Percentiles rank a stretch among this genome's conserved stretches.
These are phyloP conservation scores for Ophiostoma triangulosporum DNA, from an alignment of 2,329 filamentous ascomycete genomes.

Conservation along the genomic window DNA sequence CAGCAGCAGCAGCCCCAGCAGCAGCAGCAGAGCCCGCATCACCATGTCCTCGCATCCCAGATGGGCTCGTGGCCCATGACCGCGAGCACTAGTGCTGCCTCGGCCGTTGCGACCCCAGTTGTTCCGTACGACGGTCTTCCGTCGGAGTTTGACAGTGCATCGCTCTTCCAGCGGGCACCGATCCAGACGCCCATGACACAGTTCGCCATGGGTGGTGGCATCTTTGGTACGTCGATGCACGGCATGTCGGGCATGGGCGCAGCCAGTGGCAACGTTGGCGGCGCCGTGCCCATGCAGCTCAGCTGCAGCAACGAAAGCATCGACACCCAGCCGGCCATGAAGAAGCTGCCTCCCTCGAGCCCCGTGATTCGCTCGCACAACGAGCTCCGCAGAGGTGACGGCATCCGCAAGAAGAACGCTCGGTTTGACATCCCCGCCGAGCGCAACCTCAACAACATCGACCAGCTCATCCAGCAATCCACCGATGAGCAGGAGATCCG, in stretches of 20 bases:
- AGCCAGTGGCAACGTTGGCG: background rate
- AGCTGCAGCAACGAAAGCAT: conserved; percentile 31
- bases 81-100: conserved; percentile 31
- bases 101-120: conserved; percentile 62
- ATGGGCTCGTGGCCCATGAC: conserved; percentile 44
- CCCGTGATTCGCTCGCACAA: conserved; percentile 62
- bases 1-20: conserved; percentile 31
- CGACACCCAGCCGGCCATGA: conserved; percentile 25
- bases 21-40: conserved; percentile 19
- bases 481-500: conserved; percentile 89
- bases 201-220: conserved; percentile 38
- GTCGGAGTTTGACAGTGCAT: conserved; percentile 39
- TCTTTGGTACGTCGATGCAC: conserved; percentile 22
- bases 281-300: conserved; percentile 9
- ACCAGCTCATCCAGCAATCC: conserved; percentile 77
- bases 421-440: conserved; percentile 94
- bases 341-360: conserved; percentile 53
- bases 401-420: conserved; percentile 97
- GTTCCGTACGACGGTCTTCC: conserved; percentile 53
- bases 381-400: conserved; percentile 64
- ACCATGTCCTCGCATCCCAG: conserved; percentile 19
- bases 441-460: conserved; percentile 87
- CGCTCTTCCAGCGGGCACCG: conserved; percentile 38
- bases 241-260: conserved; percentile 19
- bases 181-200: conserved; percentile 35